Evolutionary conservation across 169 alveolate genomes (phyloP), one percentile per base, ranked within the genome.

Genomic region (Cytauxzoon felis): DNA sequence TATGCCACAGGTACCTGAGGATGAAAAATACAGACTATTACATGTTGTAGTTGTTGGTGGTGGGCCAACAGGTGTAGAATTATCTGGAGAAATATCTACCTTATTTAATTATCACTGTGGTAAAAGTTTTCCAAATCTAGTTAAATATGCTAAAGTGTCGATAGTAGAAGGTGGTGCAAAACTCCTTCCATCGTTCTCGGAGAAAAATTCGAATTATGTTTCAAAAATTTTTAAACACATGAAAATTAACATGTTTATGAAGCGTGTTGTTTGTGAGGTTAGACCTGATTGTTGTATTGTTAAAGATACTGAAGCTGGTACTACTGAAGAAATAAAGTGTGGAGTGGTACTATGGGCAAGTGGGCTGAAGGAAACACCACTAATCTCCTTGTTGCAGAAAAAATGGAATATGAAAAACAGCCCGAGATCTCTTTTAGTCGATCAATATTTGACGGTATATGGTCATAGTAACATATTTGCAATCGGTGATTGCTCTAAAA

Each of bases 301-400:
- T 1, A 65, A 63, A 48, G 84, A 84, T 16, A 53, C 65, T 38
- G 18, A 51, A 11, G 71, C 81, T 41, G 91, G 85, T 16, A 42
- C 61, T 16, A 54, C 50, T 11, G 81, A 68, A 61, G 65, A 61
- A n/a, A 6, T 85, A 8, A 58, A 61, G 26, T 81, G 85, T 49
- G 91, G 91, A 1, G 6, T 85, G 1, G 83, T 85, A n/a, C 48
- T 85, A 16, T 85, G 91, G 91, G 91, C 89, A 7, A 85, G 91
- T 47, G 91, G 91, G 0, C 43, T 85, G 40, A 85, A 80, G 68
- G 80, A 63, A 42, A 73, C 82, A 18, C 87, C 69, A 21, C 32
- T 64, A n/a, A 75, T 75, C 3, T 1, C 19, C 1, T 43, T 53
- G 33, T 29, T 72, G 18, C 66, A 41, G 49, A 51, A 50, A 23